Conservation (phyloP, 2,329 filamentous ascomycete species). For the Cladophialophora chaetospira region DNA sequence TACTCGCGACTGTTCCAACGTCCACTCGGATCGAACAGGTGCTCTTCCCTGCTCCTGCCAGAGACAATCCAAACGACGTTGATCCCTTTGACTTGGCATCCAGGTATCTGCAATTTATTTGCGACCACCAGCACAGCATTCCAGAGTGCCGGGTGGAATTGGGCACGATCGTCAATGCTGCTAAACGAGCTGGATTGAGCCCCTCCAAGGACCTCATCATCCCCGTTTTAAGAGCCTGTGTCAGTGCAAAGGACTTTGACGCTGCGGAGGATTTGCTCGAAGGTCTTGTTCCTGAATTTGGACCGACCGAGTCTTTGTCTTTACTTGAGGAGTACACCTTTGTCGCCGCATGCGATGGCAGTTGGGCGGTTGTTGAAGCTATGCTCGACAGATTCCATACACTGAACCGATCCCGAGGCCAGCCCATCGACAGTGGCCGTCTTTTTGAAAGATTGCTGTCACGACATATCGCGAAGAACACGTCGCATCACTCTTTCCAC, state of each 20-base stretch:
- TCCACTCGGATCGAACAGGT: conserved; percentile 12
- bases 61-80: not conserved
- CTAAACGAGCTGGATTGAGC: conserved; percentile 4
- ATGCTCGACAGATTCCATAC: conserved; percentile 43
- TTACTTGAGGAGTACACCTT: conserved; percentile 43
- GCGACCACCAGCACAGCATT: conserved; percentile 40
- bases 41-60: conserved; percentile 15
- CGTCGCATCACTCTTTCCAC: conserved; percentile 15
- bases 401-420: conserved; percentile 36
- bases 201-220: conserved; percentile 45
- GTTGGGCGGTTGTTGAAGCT: conserved; percentile 45
- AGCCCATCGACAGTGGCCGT: conserved; percentile 16
- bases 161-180: conserved; percentile 31
- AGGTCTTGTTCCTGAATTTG: conserved; percentile 39
- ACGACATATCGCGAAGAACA: conserved; percentile 11
- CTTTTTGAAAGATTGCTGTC: conserved; percentile 24
- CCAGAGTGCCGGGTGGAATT: conserved; percentile 36
- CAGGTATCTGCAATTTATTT: conserved; percentile 36
- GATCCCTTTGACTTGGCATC: not conserved
- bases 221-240: conserved; percentile 44
- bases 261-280: conserved; percentile 39
- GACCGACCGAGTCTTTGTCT: conserved; percentile 37
- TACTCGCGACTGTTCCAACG: conserved; percentile 10
- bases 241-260: conserved; percentile 40
- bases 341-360: conserved; percentile 40